Percentiles rank a stretch among this genome's conserved stretches.
Conservation (phyloP, 192 early-diverging fungal species). For the Linnemannia elongata region DNA sequence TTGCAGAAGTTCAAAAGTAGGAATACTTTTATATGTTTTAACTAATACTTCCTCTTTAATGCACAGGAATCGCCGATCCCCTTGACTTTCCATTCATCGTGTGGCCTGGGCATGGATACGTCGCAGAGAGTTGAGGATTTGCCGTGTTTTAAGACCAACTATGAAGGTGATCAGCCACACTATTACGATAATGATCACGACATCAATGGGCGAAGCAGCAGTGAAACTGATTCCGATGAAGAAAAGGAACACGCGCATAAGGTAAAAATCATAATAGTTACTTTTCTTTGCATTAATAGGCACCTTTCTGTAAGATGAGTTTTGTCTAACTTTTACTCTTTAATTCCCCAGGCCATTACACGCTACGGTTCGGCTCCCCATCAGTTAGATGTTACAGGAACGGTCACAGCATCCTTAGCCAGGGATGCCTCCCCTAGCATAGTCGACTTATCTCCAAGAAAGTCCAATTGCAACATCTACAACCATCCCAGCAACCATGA, state of each 20-base stretch:
- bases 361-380: background rate
- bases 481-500: background rate
- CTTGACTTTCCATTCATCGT: background rate
- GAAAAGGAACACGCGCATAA: background rate
- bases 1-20: no score
- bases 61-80: background rate
- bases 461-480: background rate
- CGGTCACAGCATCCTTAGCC: background rate
- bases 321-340: background rate
- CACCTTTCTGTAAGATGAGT: background rate
- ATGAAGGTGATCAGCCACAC: background rate
- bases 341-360: background rate
- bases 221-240: background rate
- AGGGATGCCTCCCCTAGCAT: background rate
- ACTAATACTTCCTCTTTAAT: background rate
- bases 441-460: background rate
- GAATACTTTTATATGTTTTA: background rate
- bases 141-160: background rate
- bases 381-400: background rate
- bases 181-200: background rate
- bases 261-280: background rate
- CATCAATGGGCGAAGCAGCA: background rate
- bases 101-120: background rate
- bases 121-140: background rate
- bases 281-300: background rate